A percentile compares a stretch with the other conserved stretches of the same genome.
Conservation (phyloP, 2,329 filamentous ascomycete genomes). For the Fonsecaea erecta region DNA sequence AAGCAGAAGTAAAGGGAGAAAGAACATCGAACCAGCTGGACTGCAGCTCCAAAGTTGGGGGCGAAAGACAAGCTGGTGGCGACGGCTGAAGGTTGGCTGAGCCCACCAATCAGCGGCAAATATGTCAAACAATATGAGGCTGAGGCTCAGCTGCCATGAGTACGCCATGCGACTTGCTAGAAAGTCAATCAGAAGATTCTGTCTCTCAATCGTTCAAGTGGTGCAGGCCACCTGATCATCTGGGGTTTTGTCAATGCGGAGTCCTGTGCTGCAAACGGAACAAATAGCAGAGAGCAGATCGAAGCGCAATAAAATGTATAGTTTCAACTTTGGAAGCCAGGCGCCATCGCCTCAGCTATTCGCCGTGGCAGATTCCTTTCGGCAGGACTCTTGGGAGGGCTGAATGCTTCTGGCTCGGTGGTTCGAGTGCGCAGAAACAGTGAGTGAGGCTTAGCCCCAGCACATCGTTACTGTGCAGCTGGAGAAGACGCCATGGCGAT, state of each 20-base stretch:
- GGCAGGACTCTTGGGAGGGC: not conserved
- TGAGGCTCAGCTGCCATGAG: not conserved
- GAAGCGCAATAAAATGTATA: not conserved
- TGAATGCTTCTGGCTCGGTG: not conserved
- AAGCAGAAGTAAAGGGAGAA: not conserved
- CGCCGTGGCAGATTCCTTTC: not conserved
- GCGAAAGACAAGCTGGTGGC: not conserved
- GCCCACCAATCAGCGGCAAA: not conserved
- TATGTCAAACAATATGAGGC: not conserved
- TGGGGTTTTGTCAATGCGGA: not conserved
- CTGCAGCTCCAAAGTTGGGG: not conserved
- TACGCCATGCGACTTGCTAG: not conserved
- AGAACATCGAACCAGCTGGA: not conserved
- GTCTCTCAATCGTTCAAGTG: not conserved
- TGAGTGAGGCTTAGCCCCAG: not conserved
- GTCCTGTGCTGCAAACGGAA: not conserved
- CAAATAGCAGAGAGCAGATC: not conserved
- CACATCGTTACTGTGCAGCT: not conserved
- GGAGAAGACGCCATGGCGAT: not conserved
- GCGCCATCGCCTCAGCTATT: not conserved
- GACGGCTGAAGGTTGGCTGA: not conserved
- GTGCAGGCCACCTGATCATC: not conserved
- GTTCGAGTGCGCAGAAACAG: not conserved
- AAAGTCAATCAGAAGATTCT: not conserved
- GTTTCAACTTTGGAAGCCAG: not conserved